Base-by-base conservation (phyloP, 2,329 filamentous ascomycete species). In the Exophiala xenobiotica region DNA sequence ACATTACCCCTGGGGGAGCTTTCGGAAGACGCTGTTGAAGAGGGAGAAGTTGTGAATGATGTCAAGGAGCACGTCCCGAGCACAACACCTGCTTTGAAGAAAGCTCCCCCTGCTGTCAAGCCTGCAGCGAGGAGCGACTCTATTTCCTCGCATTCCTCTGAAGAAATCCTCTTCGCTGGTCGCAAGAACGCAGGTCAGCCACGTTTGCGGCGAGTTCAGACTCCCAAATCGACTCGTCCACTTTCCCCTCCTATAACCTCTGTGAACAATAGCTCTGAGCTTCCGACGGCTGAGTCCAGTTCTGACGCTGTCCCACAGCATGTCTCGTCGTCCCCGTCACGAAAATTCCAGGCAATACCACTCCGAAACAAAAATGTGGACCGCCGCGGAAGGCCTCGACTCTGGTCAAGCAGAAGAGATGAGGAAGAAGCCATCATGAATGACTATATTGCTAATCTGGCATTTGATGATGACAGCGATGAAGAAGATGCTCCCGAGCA, bases 391-490 rank as follows among this genome's bases (percentile, higher is more conserved):
- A 49, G 44, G 19, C 38, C 29, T 3, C 29, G 22, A 12, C 19
- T 38, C 14, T 18, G 29, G 12, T 44, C 41, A 20, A 35, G 40
- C 19, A 23, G 16, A 16, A 42, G 48, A 33, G 68, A 67, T 2
- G 73, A 78, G 6, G 77, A 85, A 14, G 80, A 83, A 31, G 78
- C 75, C 1, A 73, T 83, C 35, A 70, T 84, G 60, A 78, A 80
- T 1, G 87, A 91, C 62, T 90, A 90, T 61, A 84, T 89, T 47
- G 67, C 63, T 18, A 71, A 72, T 41, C 66, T 72, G 46, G 62
- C 62, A 6, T 18, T 62, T 12, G 53, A 62, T n/a, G 60, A 62
- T 38, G 51, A 56, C 29, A 54, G 61, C 9, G 58, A 63, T 39
- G 51, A 61, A 9, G 52, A 52, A 45, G 14, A 54, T 31, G 14